Base-by-base conservation (phyloP, 176 grass and related monocot species). In the Juncus inflexus region DNA sequence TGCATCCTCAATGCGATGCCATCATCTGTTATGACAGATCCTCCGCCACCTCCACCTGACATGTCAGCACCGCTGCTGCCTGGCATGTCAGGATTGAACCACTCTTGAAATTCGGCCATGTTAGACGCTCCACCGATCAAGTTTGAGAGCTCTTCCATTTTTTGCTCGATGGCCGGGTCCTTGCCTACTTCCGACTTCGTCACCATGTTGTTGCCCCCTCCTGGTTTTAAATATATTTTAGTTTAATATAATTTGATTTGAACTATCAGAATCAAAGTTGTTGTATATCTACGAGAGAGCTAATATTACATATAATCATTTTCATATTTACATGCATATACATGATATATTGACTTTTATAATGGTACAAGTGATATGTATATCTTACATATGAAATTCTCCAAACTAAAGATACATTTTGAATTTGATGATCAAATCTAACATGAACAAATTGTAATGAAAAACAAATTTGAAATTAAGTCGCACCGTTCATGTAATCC, bases 21-120 rank as follows among this genome's bases (percentile, higher is more conserved):
- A 0, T 89, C 85, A 15, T 89, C 85, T 37, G 79, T 85, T 70
- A 80, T 67, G 0, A 82, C 76, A 0, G 90, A 95, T 0, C 84
- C 79, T 8, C 67, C 54, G 7, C 67, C 53, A 40, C 73, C 74
- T 3, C 84, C 89, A 3, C 78, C 78, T 9, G 78, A 90, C 3
- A 66, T 63, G 10, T 83, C 78, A 8, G 60, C 81, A 19, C 67
- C 67, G 42, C 12, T 71, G 6, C 66, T 55, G 6, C 67, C 67
- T 47, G 67, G 42, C 4, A 9, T 64, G 45, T 60, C 58, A 6
- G 16, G 1, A 58, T 66, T 37, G 16, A 86, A 55, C 86, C 78
- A 86, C 2, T 77, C 78, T 35, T 10, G 11, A 53, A n/a, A n/a
- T n/a, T 54, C 7, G 42, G 5, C 7, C 42, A 45, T 7, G 7